These are phyloP conservation scores for Striga asiatica DNA, from an alignment of 257 asterid genomes.

Conservation along the genomic window DNA sequence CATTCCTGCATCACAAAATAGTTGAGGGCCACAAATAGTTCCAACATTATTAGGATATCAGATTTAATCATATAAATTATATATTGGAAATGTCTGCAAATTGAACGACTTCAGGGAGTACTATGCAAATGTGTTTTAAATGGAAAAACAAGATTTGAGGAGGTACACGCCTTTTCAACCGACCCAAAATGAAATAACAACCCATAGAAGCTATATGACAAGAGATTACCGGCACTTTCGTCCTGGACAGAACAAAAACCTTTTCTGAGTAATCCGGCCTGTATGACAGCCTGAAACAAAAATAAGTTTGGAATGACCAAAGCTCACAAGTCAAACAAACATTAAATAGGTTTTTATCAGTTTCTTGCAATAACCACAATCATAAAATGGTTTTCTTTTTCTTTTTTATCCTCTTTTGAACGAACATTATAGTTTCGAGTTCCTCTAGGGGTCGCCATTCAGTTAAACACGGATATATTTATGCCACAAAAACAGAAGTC, in stretches of 20 bases:
- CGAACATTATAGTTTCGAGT: too few species aligned
- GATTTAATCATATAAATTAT: neutral
- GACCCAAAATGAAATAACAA: too few species aligned
- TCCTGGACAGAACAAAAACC: constrained; percentile 94
- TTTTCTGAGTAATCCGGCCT: constrained; percentile 71
- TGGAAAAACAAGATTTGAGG: neutral
- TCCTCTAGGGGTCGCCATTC: too few species aligned
- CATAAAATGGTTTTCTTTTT: neutral
- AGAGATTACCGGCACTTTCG: constrained; percentile 82
- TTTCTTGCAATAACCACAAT: neutral
- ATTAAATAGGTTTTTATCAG: neutral
- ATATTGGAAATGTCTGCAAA: neutral
- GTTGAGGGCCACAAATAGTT: constrained; percentile 6
- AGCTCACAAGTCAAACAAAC: constrained; percentile 6
- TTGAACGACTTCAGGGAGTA: neutral
- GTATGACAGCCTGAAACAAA: constrained; percentile 52
- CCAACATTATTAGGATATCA: neutral
- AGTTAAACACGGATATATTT: neutral
- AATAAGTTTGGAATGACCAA: constrained; percentile 8
- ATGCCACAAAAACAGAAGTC: neutral
- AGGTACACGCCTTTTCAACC: too few species aligned
- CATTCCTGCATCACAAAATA: constrained; percentile 45
- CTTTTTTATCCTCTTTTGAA: too few species aligned
- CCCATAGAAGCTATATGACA: neutral
- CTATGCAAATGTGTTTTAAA: neutral